Evolutionary conservation across 345 rosid genomes (phyloP).

Genomic region (Microthlaspi erraticum): DNA sequence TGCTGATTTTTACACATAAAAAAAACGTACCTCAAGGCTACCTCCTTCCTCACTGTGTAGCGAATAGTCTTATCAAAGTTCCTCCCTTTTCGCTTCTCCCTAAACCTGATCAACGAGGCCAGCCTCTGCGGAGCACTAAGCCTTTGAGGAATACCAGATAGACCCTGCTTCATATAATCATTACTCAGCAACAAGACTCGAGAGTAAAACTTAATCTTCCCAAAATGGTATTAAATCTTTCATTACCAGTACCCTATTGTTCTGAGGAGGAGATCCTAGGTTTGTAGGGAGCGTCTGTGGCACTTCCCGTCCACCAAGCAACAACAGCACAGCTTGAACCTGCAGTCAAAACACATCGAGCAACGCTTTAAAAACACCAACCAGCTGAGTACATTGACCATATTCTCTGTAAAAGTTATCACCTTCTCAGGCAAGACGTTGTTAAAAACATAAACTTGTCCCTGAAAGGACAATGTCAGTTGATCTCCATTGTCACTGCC

Average conservation of each 20-base stretch:
- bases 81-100: constrained; percentile 64
- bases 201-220: not conserved
- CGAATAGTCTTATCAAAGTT: constrained; percentile 69
- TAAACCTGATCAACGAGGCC: constrained; percentile 64
- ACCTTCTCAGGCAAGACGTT: constrained; percentile 73
- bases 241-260: constrained; percentile 49
- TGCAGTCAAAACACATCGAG: constrained; percentile 29
- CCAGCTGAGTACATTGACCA: not conserved
- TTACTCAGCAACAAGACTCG: constrained; percentile 38
- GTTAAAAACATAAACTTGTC: constrained; percentile 79
- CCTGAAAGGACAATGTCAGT: constrained; percentile 73
- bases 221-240: constrained; percentile 19
- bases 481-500: constrained; percentile 59
- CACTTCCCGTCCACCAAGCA: constrained; percentile 68
- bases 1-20: constrained; percentile 18
- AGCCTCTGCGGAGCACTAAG: constrained; percentile 58
- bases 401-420: no score
- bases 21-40: constrained; percentile 64
- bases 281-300: constrained; percentile 48
- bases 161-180: constrained; percentile 45
- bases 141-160: constrained; percentile 59
- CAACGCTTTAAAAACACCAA: constrained; percentile 3
- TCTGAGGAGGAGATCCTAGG: constrained; percentile 47
- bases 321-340: constrained; percentile 71
- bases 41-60: constrained; percentile 66